phyloP scores from a whole-genome alignment of 352 stramenopile species.

The Phytopythium helicoides region DNA sequence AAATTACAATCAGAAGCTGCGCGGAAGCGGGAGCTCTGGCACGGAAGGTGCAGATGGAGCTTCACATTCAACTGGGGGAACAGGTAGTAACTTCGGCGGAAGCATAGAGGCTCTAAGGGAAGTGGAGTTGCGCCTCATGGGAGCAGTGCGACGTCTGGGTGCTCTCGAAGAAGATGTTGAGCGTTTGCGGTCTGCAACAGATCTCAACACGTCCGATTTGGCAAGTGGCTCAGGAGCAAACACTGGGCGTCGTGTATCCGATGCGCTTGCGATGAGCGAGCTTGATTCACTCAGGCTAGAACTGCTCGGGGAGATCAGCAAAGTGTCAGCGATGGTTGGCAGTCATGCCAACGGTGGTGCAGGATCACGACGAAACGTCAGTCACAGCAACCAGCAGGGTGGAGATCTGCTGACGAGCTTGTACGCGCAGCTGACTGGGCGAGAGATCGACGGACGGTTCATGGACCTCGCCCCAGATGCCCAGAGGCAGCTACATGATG shows the following conservation, averaged over 20 bases:
- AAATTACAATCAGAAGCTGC: slow-evolving; percentile 45
- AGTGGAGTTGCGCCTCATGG: slow-evolving; percentile 57
- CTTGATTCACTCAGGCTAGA: slow-evolving; percentile 49
- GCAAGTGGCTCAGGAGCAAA: background rate
- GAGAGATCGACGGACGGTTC: slow-evolving; percentile 48
- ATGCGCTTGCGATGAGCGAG: slow-evolving; percentile 19
- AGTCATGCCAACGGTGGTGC: slow-evolving; percentile 2
- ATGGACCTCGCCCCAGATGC: slow-evolving; percentile 32
- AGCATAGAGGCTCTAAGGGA: slow-evolving; percentile 38
- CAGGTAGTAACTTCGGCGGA: background rate
- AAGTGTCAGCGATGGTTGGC: slow-evolving; percentile 23
- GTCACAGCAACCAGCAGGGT: slow-evolving; percentile 9
- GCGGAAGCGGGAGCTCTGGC: slow-evolving; percentile 6
- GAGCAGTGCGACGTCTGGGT: slow-evolving; percentile 46
- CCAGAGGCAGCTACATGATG: slow-evolving; percentile 68
- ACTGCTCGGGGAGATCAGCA: slow-evolving; percentile 50
- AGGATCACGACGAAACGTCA: background rate
- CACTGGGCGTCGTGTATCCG: slow-evolving; percentile 1
- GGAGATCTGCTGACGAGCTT: slow-evolving; percentile 53
- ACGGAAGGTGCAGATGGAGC: slow-evolving; percentile 1
- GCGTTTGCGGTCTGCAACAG: slow-evolving; percentile 32
- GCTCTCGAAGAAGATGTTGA: slow-evolving; percentile 72
- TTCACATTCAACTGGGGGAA: background rate
- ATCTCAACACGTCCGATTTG: slow-evolving; percentile 20
- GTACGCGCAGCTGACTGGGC: slow-evolving; percentile 54